phyloP scores from a whole-genome alignment of 2,329 filamentous ascomycete genomes.

The Neurospora sp. region DNA sequence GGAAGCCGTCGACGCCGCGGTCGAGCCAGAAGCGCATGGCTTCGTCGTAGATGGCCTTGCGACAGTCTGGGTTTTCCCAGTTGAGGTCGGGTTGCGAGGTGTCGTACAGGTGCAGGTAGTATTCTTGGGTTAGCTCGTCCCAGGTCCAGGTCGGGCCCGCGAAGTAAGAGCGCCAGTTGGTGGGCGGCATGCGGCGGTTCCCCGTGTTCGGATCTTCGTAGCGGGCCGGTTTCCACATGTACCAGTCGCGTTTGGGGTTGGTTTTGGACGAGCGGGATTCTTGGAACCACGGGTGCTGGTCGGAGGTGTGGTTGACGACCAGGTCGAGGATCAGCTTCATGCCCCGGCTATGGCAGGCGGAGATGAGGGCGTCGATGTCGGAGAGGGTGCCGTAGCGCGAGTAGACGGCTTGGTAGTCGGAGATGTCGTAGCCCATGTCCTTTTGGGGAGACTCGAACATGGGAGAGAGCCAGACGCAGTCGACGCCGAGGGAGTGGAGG shows the following conservation, averaged over 20 bases:
- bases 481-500: constrained; percentile 48
- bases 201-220: constrained; percentile 36
- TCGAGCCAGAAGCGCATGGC: constrained; percentile 74
- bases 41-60: constrained; percentile 58
- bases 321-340: constrained; percentile 67
- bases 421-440: constrained; percentile 56
- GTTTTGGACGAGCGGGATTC: constrained; percentile 51
- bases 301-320: constrained; percentile 68
- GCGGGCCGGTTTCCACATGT: constrained; percentile 23
- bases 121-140: constrained; percentile 60
- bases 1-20: constrained; percentile 61
- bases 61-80: constrained; percentile 54
- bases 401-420: constrained; percentile 49
- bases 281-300: constrained; percentile 61
- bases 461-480: constrained; percentile 50
- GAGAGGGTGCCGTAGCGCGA: constrained; percentile 48
- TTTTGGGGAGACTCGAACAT: constrained; percentile 42
- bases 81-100: constrained; percentile 21
- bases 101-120: constrained; percentile 68
- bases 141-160: constrained; percentile 56
- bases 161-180: constrained; percentile 61
- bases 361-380: constrained; percentile 53
- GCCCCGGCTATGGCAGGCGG: constrained; percentile 47
- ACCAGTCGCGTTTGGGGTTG: constrained; percentile 53
- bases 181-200: constrained; percentile 57